Base-by-base conservation (phyloP, 1,139 yeast genomes). In the Fermentozyma sake region DNA sequence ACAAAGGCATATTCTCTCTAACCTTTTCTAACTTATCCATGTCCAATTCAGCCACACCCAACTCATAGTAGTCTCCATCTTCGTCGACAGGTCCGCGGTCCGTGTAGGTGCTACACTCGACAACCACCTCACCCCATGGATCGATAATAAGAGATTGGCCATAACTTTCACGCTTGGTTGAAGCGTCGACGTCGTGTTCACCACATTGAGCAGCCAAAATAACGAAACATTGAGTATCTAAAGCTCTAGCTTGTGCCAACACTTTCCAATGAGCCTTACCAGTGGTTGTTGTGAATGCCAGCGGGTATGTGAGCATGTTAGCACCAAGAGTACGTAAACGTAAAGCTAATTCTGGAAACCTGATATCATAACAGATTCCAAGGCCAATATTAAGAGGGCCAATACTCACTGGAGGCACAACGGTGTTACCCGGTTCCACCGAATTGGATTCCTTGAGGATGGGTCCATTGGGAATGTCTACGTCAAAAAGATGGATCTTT, bases 131-230 rank as follows among this genome's bases (percentile, higher is more conserved):
- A 1, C 98, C 97, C 94, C 95, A 86, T 0, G 97, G 97, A 43
- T 84, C 93, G 12, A 89, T 73, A 7, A 89, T 76, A 41, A 89
- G 61, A 0, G 95, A 71, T 44, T 87, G 94, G 1, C 98, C 98
- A 59, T 79, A 91, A 40, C 91, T 80, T 16, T 62, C 53, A 35
- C 83, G 52, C 13, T 18, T 15, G 7, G 12, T 14, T 14, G 36
- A 30, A 18, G 50, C 58, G 1, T 50, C 54, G 0, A 70, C 64
- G 30, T 69, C 65, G 51, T 91, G 97, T 18, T 63, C 61, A 2
- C 97, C 97, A 32, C 78, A 75, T 50, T 89, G 97, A 0, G 94
- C 96, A 0, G 97, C 91, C 82, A 89, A 79, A 4, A 91, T 65
- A 3, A 91, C 95, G 52, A 72, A 91, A 42, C 84, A 68, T 51